These are phyloP conservation scores for Acanthamoeba polyphaga DNA, from an alignment of 208 protist species.

Conservation along the genomic window DNA sequence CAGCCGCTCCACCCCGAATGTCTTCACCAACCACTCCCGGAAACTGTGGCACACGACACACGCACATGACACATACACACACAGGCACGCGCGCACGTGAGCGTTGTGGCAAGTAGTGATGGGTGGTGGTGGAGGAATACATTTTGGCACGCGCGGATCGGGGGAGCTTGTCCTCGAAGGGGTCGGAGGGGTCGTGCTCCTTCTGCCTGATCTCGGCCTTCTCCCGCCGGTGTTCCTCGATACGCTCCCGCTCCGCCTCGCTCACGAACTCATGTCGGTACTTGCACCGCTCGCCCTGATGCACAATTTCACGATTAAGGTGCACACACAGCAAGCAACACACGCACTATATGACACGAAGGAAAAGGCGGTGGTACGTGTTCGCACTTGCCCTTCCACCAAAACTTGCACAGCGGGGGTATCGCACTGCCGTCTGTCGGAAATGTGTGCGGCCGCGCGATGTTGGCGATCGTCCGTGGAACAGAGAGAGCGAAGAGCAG, in stretches of 20 bases:
- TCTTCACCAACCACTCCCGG: not conserved
- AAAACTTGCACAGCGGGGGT: constrained; percentile 14
- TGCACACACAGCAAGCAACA: not conserved
- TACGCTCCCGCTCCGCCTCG: not conserved
- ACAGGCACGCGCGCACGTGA: not conserved
- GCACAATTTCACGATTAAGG: too few relatives aligned
- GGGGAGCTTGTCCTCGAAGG: constrained; percentile 24
- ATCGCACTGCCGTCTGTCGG: not conserved
- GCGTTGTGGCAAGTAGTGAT: too few relatives aligned
- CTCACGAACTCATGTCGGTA: not conserved
- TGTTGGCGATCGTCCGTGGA: not conserved
- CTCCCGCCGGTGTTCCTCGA: not conserved
- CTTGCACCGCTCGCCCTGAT: too few relatives aligned
- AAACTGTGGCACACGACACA: not conserved
- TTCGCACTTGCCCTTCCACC: constrained; percentile 49
- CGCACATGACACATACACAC: too few relatives aligned
- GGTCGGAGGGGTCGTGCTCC: constrained; percentile 8
- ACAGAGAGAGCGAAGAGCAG: not conserved
- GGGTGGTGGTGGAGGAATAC: too few relatives aligned
- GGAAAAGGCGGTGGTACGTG: not conserved
- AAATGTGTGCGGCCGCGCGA: not conserved
- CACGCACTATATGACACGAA: not conserved
- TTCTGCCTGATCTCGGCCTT: not conserved
- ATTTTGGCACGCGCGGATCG: not conserved
- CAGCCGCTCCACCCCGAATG: constrained; percentile 8